These are phyloP conservation scores for Xylariaceae sp. DNA, from an alignment of 2,329 filamentous ascomycete species.

Conservation along the genomic window DNA sequence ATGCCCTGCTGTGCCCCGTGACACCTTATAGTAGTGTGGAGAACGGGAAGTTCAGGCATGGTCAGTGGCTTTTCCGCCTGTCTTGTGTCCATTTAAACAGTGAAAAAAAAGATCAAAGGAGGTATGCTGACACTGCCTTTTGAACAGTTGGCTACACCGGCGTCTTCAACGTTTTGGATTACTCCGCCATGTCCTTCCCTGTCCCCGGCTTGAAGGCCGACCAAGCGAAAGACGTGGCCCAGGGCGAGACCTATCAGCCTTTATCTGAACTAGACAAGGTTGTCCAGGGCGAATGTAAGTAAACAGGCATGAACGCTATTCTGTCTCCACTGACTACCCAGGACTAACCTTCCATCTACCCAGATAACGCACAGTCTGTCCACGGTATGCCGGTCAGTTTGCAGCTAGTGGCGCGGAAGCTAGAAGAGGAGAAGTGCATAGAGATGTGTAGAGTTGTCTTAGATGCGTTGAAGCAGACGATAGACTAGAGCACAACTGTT, in stretches of 20 bases:
- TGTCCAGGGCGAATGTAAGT: conserved; percentile 40
- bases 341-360: not conserved
- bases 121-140: conserved; percentile 2
- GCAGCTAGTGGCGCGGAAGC: conserved; percentile 35
- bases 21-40: conserved; percentile 40
- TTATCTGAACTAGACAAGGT: conserved; percentile 34
- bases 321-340: no score
- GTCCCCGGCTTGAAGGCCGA: conserved; percentile 39
- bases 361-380: conserved; percentile 36
- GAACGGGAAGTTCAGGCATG: conserved; percentile 39
- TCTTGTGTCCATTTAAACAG: no score
- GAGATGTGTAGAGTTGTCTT: conserved; percentile 29
- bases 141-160: conserved; percentile 43
- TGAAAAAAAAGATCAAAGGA: no score
- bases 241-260: conserved; percentile 28
- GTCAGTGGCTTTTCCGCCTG: conserved; percentile 24
- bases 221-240: conserved; percentile 32
- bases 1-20: conserved; percentile 57
- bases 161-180: conserved; percentile 46
- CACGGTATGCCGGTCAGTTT: conserved; percentile 40
- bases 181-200: conserved; percentile 43
- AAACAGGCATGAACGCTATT: no score
- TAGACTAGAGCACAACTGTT: no score
- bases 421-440: conserved; percentile 31
- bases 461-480: conserved; percentile 16